A percentile compares a stretch with the other conserved stretches of the same genome.
Evolutionary conservation across 2,329 filamentous ascomycete genomes (phyloP).

Genomic region (Blastomyces silverae): DNA sequence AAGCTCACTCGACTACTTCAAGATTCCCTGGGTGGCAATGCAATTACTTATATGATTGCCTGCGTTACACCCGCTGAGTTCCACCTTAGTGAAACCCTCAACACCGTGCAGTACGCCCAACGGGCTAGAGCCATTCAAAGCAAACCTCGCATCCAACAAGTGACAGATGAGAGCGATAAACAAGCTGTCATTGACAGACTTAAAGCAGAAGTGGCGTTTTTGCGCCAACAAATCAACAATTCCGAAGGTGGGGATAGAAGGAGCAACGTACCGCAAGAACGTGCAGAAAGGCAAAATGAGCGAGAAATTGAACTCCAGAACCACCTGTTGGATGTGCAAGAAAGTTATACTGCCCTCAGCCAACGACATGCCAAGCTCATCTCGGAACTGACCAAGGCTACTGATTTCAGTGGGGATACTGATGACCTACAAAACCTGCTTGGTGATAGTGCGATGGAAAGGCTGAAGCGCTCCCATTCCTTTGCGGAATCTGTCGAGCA

Average conservation of each 20-base stretch:
- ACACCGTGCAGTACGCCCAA: constrained; percentile 96
- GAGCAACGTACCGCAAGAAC: constrained; percentile 56
- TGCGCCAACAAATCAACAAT: constrained; percentile 87
- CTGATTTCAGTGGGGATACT: constrained; percentile 51
- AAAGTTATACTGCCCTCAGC: constrained; percentile 87
- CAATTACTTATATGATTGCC: constrained; percentile 98
- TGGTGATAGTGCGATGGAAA: constrained; percentile 72
- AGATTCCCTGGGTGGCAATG: constrained; percentile 92
- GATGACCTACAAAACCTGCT: constrained; percentile 50
- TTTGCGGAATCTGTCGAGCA: constrained; percentile 95
- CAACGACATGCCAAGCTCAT: constrained; percentile 94
- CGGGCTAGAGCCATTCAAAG: constrained; percentile 93
- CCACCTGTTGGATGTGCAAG: constrained; percentile 83
- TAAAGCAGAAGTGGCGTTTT: constrained; percentile 85
- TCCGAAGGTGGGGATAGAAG: constrained; percentile 59
- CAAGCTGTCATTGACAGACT: constrained; percentile 88
- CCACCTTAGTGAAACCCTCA: constrained; percentile 92
- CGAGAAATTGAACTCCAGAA: constrained; percentile 88
- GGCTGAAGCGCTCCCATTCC: constrained; percentile 87
- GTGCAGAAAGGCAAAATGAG: constrained; percentile 71
- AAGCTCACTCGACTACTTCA: constrained; percentile 89
- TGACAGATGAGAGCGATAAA: constrained; percentile 83
- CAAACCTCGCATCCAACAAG: constrained; percentile 91
- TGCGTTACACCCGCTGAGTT: constrained; percentile 97
- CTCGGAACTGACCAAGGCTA: constrained; percentile 80